Percentiles rank a stretch among this genome's conserved stretches.
phyloP scores from a whole-genome alignment of 2,329 filamentous ascomycete species.

The Epicoccum nigrum region DNA sequence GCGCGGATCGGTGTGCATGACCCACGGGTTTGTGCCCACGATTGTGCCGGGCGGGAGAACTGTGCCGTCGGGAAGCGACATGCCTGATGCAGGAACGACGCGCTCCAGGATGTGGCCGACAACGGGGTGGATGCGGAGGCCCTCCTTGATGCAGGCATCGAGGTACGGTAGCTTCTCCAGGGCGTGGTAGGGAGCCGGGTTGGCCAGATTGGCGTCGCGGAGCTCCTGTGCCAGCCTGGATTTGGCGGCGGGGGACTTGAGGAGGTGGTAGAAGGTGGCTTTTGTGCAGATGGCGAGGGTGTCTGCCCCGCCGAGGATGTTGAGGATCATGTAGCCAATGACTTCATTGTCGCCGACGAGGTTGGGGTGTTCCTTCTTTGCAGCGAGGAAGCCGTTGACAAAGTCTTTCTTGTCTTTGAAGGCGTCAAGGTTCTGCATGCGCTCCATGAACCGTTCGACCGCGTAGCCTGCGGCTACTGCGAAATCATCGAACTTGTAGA shows the following conservation, averaged over 20 bases:
- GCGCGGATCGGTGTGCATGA: conserved; percentile 27
- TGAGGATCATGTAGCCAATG: conserved; percentile 43
- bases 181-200: conserved; percentile 24
- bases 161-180: conserved; percentile 50
- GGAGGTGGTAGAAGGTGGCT: conserved; percentile 35
- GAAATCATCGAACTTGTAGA: conserved; percentile 32
- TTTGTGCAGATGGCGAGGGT: conserved; percentile 35
- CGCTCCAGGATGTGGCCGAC: conserved; percentile 42
- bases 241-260: conserved; percentile 28
- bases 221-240: conserved; percentile 34
- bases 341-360: conserved; percentile 39
- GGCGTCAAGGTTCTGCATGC: conserved; percentile 24
- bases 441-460: conserved; percentile 29
- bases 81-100: conserved; percentile 32
- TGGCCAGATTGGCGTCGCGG: conserved; percentile 21
- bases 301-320: conserved; percentile 43
- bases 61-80: conserved; percentile 29
- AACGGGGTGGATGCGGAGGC: conserved; percentile 52
- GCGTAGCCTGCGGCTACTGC: conserved; percentile 28
- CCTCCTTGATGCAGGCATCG: conserved; percentile 56
- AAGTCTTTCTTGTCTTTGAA: conserved; percentile 30
- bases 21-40: conserved; percentile 43
- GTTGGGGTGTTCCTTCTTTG: conserved; percentile 22
- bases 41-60: conserved; percentile 39
- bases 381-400: conserved; percentile 29